Evolutionary conservation across 2,329 filamentous ascomycete species (phyloP).

Genomic region (Penicillium expansum): DNA sequence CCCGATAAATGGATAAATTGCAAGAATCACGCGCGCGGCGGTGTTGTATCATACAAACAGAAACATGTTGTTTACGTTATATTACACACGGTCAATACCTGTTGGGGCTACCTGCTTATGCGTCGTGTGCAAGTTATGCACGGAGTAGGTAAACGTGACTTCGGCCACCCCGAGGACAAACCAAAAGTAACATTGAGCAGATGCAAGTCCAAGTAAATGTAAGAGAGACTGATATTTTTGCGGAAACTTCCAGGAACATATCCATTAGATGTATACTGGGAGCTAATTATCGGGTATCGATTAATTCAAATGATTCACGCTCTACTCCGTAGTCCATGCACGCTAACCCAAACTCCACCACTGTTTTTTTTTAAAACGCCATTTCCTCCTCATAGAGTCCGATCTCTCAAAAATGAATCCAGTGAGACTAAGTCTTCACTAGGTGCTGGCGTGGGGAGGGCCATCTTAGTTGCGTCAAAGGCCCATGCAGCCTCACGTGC

Average conservation of each 20-base stretch:
- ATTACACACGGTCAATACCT: too few relatives aligned
- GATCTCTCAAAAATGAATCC: conserved; percentile 26
- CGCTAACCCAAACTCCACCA: conserved; percentile 10
- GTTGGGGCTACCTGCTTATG: too few relatives aligned
- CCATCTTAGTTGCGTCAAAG: conserved; percentile 37
- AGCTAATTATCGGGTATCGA: conserved; percentile 5
- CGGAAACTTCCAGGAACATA: neutral
- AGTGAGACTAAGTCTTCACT: conserved; percentile 26
- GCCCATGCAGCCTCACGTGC: conserved; percentile 35
- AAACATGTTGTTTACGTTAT: too few relatives aligned
- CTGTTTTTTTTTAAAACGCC: conserved; percentile 1
- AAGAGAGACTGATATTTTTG: neutral
- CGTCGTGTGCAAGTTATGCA: too few relatives aligned
- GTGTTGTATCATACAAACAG: too few relatives aligned
- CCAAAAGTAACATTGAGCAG: neutral
- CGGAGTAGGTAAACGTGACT: neutral
- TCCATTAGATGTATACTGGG: neutral
- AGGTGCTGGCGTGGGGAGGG: conserved; percentile 27
- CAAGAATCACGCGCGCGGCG: too few relatives aligned
- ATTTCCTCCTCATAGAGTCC: conserved; percentile 2
- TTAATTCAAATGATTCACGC: conserved; percentile 1
- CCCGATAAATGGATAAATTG: too few relatives aligned
- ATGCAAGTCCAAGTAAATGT: neutral
- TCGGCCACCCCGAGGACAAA: neutral
- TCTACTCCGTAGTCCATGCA: conserved; percentile 19